A percentile compares a stretch with the other conserved stretches of the same genome.
Conservation (phyloP, 1,284 basidiomycete species). For the Singerocomus rubriflavus region DNA sequence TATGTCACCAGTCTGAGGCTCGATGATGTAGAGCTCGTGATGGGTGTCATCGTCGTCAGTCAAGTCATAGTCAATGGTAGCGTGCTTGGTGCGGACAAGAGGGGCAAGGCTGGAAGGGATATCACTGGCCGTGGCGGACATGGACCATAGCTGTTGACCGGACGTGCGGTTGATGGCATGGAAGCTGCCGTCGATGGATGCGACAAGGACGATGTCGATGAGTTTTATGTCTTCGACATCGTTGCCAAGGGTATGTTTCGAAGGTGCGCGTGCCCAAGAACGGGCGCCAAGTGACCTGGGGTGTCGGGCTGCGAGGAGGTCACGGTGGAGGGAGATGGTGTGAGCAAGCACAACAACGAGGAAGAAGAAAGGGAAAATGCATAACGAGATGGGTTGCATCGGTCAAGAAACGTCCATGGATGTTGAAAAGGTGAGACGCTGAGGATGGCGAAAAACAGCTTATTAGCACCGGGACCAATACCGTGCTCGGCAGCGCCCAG, state of each 20-base stretch:
- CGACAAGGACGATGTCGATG: constrained; percentile 76
- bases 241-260: constrained; percentile 13
- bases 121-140: constrained; percentile 55
- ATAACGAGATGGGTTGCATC: constrained; percentile 20
- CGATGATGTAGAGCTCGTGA: constrained; percentile 84
- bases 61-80: constrained; percentile 51
- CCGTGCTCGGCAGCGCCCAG: constrained; percentile 7
- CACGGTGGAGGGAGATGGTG: constrained; percentile 12
- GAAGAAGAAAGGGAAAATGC: constrained; percentile 5
- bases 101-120: constrained; percentile 58
- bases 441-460: no score
- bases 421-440: neutral
- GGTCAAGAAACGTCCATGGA: constrained; percentile 29
- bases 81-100: constrained; percentile 67
- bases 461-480: no score
- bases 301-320: constrained; percentile 10
- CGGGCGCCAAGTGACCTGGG: constrained; percentile 7
- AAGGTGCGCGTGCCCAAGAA: constrained; percentile 3
- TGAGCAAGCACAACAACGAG: constrained; percentile 12
- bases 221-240: constrained; percentile 50
- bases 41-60: constrained; percentile 51
- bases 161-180: constrained; percentile 83
- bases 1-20: constrained; percentile 87
- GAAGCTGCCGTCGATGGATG: constrained; percentile 88
- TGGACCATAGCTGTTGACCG: constrained; percentile 78